Conservation (phyloP, 1,139 yeast species). For the Candida sanyaensis region DNA sequence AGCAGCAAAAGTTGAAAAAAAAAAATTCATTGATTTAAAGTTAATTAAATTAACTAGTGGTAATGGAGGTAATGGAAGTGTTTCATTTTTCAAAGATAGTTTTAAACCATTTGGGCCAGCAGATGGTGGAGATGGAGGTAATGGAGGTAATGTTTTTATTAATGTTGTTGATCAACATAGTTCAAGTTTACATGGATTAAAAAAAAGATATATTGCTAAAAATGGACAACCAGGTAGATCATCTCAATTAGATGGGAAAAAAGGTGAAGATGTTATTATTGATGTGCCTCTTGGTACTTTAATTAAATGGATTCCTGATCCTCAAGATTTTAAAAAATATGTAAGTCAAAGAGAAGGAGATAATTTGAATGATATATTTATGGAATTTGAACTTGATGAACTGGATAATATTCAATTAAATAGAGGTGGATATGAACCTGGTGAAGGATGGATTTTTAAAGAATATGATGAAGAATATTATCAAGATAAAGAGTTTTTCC, state of each 20-base stretch:
- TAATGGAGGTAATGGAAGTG: conserved; percentile 84
- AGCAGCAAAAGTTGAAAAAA: conserved; percentile 39
- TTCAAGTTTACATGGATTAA: conserved; percentile 69
- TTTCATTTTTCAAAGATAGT: conserved; percentile 85
- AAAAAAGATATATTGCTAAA: conserved; percentile 67
- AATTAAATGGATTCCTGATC: conserved; percentile 84
- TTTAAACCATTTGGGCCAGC: conserved; percentile 89
- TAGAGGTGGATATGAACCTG: conserved; percentile 59
- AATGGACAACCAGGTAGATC: conserved; percentile 74
- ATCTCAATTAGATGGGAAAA: conserved; percentile 79
- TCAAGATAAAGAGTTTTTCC: conserved; percentile 62
- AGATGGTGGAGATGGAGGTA: conserved; percentile 98
- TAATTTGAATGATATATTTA: conserved; percentile 26
- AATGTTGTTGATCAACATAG: conserved; percentile 69
- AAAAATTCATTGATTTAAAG: conserved; percentile 59
- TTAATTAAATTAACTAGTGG: conserved; percentile 75
- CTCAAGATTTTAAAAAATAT: conserved; percentile 44
- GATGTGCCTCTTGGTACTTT: conserved; percentile 93
- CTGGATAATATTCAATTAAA: conserved; percentile 51
- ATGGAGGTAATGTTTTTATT: conserved; percentile 84
- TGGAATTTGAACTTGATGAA: conserved; percentile 30
- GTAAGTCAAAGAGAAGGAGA: conserved; percentile 29
- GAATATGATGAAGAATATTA: conserved; percentile 75
- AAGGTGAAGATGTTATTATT: conserved; percentile 75
- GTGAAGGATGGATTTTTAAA: conserved; percentile 87